These are phyloP conservation scores for Pythium aristosporum DNA, from an alignment of 352 stramenopile genomes.

Conservation along the genomic window DNA sequence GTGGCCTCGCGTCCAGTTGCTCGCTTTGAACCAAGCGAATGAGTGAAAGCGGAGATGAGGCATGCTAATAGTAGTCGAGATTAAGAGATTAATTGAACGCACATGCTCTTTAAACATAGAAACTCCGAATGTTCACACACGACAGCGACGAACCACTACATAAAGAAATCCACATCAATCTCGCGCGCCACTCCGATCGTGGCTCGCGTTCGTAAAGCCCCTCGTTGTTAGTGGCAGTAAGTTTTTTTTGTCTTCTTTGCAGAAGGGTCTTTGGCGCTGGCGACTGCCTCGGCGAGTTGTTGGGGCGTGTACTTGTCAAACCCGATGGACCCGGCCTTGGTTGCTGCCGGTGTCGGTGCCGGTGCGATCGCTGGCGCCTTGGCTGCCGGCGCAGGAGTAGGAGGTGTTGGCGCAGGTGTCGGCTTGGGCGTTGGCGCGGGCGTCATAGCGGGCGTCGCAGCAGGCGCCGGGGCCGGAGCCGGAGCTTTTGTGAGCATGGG, in stretches of 20 bases:
- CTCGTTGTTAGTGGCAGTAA: constrained; percentile 2
- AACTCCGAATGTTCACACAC: too few species aligned
- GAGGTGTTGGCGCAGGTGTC: constrained; percentile 4
- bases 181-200: not conserved
- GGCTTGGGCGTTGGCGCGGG: not conserved
- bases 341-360: constrained; percentile 17
- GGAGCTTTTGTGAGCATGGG: not conserved
- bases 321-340: constrained; percentile 11
- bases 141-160: not conserved
- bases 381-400: constrained; percentile 21
- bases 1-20: constrained; percentile 33
- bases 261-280: constrained; percentile 16
- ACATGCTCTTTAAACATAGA: not conserved
- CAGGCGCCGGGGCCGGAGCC: not conserved
- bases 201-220: not conserved
- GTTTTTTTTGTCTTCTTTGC: constrained; percentile 12
- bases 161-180: constrained; percentile 1
- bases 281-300: constrained; percentile 23
- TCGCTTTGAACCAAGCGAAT: constrained; percentile 22
- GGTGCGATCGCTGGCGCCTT: constrained; percentile 10
- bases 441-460: constrained; percentile 5
- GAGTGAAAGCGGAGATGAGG: not conserved
- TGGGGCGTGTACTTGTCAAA: constrained; percentile 23
- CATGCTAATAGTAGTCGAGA: not conserved
- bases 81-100: not conserved